Conservation (phyloP, 2,329 filamentous ascomycete species). For the Cercospora brassicicola region DNA sequence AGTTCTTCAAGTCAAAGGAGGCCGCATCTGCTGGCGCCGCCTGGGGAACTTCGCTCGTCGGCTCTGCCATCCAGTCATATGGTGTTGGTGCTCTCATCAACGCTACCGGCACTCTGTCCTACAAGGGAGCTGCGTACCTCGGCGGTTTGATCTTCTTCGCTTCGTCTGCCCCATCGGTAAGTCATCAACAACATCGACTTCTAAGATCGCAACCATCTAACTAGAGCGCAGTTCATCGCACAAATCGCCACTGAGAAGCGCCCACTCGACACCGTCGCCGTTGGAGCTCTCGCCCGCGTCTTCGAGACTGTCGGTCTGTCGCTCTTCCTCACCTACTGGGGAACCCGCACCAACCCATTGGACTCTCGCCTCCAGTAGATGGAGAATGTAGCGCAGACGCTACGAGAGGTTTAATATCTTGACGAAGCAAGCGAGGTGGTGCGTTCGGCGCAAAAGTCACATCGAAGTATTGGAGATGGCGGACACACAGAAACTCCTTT, state of each 20-base stretch:
- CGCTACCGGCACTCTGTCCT: slow-evolving; percentile 88
- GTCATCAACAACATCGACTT: slow-evolving; percentile 39
- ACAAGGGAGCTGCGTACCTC: slow-evolving; percentile 95
- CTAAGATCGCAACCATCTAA: slow-evolving; percentile 27
- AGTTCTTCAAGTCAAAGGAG: slow-evolving; percentile 93
- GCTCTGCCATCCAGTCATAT: slow-evolving; percentile 67
- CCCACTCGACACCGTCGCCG: slow-evolving; percentile 82
- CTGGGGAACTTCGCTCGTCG: slow-evolving; percentile 86
- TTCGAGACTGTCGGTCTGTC: slow-evolving; percentile 92
- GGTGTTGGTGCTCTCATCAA: slow-evolving; percentile 60
- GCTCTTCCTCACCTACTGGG: slow-evolving; percentile 95
- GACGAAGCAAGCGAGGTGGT: not conserved
- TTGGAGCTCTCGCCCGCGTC: slow-evolving; percentile 78
- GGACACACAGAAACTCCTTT: slow-evolving; percentile 6
- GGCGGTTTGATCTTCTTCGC: slow-evolving; percentile 89
- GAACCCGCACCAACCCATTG: slow-evolving; percentile 90
- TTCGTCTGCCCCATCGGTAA: slow-evolving; percentile 80
- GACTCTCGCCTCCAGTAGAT: slow-evolving; percentile 71
- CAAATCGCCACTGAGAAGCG: slow-evolving; percentile 90
- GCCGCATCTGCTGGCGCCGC: slow-evolving; percentile 81
- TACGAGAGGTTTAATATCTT: slow-evolving; percentile 5
- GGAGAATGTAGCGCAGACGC: slow-evolving; percentile 8
- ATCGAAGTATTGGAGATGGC: slow-evolving; percentile 5
- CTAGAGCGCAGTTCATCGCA: slow-evolving; percentile 66
- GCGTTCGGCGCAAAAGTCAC: not conserved